A percentile compares a stretch with the other conserved stretches of the same genome.
Conservation (phyloP, 768 basidiomycete genomes). For the Daedalea quercina region DNA sequence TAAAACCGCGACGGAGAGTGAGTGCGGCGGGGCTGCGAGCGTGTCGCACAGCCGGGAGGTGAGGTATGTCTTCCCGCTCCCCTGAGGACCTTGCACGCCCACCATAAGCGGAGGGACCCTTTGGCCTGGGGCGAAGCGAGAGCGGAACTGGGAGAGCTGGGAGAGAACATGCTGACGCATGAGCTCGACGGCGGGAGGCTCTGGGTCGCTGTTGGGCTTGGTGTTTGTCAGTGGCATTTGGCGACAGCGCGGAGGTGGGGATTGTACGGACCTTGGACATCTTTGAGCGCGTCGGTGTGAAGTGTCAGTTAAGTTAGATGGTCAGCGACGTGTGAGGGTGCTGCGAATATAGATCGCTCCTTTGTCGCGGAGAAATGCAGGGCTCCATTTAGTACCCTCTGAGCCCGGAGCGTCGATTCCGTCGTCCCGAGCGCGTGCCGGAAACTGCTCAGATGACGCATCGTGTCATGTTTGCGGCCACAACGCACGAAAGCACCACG, state of each 20-base stretch:
- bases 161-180: slow-evolving; percentile 34
- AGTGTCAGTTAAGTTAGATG: too few species aligned
- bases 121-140: slow-evolving; percentile 8
- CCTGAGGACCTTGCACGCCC: slow-evolving; percentile 90
- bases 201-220: neutral
- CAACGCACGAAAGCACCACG: too few species aligned
- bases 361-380: too few species aligned
- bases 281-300: slow-evolving; percentile 4
- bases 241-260: neutral
- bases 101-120: slow-evolving; percentile 61
- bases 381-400: too few species aligned
- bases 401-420: too few species aligned
- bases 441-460: too few species aligned
- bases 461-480: too few species aligned
- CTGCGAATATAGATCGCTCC: too few species aligned
- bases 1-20: slow-evolving; percentile 53
- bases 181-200: slow-evolving; percentile 28
- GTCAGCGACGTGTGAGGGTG: too few species aligned
- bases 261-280: neutral
- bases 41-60: slow-evolving; percentile 45
- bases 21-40: slow-evolving; percentile 35
- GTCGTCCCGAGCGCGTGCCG: too few species aligned
- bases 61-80: slow-evolving; percentile 86
- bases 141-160: slow-evolving; percentile 28
- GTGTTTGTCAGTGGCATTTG: neutral